These are phyloP conservation scores for Isatis lusitanica DNA, from an alignment of 441 rosid species.

Conservation along the genomic window DNA sequence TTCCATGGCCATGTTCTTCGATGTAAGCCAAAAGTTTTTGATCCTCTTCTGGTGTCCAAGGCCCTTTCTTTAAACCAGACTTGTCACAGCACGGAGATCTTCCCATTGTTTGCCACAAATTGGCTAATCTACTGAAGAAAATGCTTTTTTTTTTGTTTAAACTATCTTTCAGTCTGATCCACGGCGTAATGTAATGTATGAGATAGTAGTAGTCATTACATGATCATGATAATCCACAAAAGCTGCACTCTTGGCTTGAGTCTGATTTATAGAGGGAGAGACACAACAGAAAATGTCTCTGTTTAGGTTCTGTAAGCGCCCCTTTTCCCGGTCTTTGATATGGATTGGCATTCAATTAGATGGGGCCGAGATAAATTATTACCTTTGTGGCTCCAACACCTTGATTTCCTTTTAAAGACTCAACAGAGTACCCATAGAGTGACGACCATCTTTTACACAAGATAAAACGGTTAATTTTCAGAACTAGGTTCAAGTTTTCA, in stretches of 20 bases:
- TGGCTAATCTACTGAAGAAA: not conserved
- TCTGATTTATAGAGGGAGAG: conserved; percentile 38
- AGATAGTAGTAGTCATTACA: conserved; percentile 1
- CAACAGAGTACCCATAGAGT: conserved; percentile 4
- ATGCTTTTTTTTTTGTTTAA: not conserved
- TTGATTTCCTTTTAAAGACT: conserved; percentile 36
- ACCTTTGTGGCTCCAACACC: conserved; percentile 36
- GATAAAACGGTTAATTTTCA: conserved; percentile 18
- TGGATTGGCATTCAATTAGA: conserved; percentile 36
- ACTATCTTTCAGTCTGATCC: not conserved
- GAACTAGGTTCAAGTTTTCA: conserved; percentile 4
- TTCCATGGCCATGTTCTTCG: conserved; percentile 96
- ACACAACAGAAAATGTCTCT: conserved; percentile 32
- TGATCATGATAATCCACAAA: conserved; percentile 22
- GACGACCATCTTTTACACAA: not conserved
- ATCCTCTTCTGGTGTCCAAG: conserved; percentile 99
- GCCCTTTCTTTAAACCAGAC: conserved; percentile 95
- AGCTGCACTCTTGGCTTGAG: conserved; percentile 22
- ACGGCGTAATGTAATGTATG: conserved; percentile 8
- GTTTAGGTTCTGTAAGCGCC: conserved; percentile 30
- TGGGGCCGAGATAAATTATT: conserved; percentile 32
- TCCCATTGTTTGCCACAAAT: conserved; percentile 52
- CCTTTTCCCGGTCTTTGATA: conserved; percentile 32
- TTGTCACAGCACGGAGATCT: conserved; percentile 95
- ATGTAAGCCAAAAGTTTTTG: conserved; percentile 93